These are phyloP conservation scores for Anthracocystis setariae DNA, from an alignment of 1,284 basidiomycete species.

Conservation along the genomic window DNA sequence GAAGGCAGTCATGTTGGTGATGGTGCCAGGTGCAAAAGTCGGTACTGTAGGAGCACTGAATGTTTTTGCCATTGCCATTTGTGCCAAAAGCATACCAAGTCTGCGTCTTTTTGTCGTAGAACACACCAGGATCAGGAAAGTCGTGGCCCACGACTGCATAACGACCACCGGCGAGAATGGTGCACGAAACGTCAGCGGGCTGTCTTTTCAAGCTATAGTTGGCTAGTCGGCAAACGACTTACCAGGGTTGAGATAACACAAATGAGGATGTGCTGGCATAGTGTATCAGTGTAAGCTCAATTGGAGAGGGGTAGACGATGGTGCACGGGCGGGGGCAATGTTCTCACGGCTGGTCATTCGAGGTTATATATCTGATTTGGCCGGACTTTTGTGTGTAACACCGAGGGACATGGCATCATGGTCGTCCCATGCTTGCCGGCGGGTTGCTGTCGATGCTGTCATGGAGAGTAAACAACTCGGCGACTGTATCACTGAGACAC, in stretches of 20 bases:
- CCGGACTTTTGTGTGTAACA: too few relatives aligned
- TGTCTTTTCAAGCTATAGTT: not conserved
- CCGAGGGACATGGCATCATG: too few relatives aligned
- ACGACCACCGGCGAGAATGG: not conserved
- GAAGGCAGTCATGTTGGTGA: conserved; percentile 51
- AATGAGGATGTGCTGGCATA: conserved; percentile 53
- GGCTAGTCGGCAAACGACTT: not conserved
- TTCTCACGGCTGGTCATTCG: too few relatives aligned
- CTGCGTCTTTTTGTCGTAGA: conserved; percentile 36
- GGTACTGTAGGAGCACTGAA: conserved; percentile 47
- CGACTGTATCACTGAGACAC: too few relatives aligned
- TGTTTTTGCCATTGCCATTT: conserved; percentile 54
- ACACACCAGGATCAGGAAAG: conserved; percentile 56
- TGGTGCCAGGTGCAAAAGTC: conserved; percentile 55
- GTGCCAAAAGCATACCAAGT: conserved; percentile 53
- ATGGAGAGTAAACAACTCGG: too few relatives aligned
- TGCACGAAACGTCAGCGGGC: too few relatives aligned
- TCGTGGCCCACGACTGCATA: conserved; percentile 44
- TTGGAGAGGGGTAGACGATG: not conserved
- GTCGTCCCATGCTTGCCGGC: not conserved
- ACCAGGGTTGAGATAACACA: conserved; percentile 52
- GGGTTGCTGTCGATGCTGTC: not conserved
- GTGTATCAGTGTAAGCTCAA: not conserved
- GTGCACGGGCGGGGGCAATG: too few relatives aligned
- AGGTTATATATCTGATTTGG: too few relatives aligned